Evolutionary conservation across 176 grass and related monocot genomes (phyloP).

Genomic region (Raddia guianensis): DNA sequence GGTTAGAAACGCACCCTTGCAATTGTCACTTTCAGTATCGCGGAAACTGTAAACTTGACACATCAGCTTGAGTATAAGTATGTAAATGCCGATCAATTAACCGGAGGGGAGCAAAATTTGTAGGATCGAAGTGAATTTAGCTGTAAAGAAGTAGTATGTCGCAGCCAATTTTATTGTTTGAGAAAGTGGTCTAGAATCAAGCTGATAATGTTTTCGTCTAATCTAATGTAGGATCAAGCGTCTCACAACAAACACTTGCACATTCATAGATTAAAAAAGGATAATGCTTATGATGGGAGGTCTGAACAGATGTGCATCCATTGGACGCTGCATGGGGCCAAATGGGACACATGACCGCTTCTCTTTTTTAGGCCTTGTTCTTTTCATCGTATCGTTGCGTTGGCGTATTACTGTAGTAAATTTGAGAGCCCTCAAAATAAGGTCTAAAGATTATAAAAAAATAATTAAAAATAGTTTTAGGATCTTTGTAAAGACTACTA

Average conservation of each 20-base stretch:
- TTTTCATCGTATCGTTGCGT: too few species aligned
- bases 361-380: too few species aligned
- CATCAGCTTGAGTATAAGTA: not conserved
- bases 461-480: too few species aligned
- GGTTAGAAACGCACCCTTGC: not conserved
- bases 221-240: not conserved
- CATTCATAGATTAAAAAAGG: not conserved
- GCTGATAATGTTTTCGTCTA: not conserved
- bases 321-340: too few species aligned
- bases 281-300: too few species aligned
- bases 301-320: too few species aligned
- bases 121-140: not conserved
- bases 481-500: too few species aligned
- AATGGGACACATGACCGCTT: too few species aligned
- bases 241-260: not conserved
- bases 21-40: not conserved
- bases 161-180: not conserved
- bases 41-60: not conserved
- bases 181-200: not conserved
- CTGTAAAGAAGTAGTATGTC: not conserved
- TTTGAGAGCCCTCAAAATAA: too few species aligned
- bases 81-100: not conserved
- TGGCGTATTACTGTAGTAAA: too few species aligned
- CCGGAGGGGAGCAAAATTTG: not conserved
- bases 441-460: too few species aligned